These are phyloP conservation scores for Ochetophila trinervis DNA, from an alignment of 306 rosid species.

Conservation along the genomic window DNA sequence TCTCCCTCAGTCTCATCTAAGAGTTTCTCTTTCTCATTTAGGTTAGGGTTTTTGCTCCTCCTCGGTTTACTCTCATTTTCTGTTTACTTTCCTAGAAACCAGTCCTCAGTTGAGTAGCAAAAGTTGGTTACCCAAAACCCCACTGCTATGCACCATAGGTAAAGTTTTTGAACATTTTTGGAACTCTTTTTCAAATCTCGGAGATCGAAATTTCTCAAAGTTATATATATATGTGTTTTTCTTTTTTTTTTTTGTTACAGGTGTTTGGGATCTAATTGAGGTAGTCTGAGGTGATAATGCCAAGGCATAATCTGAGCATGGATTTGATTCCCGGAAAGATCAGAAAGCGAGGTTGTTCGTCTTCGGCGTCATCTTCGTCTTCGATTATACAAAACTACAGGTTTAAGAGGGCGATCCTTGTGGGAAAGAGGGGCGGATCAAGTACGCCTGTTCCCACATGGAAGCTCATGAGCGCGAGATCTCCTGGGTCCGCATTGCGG, in stretches of 20 bases:
- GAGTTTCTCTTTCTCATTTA: background rate
- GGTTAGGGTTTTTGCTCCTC: conserved; percentile 7
- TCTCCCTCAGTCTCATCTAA: conserved; percentile 1
- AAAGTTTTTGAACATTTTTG: background rate
- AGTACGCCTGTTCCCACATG: conserved; percentile 88
- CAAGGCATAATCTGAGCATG: conserved; percentile 57
- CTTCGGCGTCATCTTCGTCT: conserved; percentile 88
- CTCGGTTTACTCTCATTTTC: background rate
- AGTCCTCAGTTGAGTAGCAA: background rate
- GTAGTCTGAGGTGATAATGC: conserved; percentile 38
- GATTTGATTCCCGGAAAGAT: conserved; percentile 83
- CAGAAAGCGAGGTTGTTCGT: conserved; percentile 92
- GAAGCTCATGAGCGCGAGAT: conserved; percentile 67
- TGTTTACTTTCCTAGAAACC: background rate
- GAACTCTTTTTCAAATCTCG: background rate
- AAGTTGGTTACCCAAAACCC: background rate
- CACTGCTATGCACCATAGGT: conserved; percentile 5
- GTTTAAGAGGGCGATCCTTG: conserved; percentile 82
- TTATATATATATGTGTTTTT: background rate
- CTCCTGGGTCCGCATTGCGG: conserved; percentile 66
- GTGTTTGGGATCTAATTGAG: conserved; percentile 4
- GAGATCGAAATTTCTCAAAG: background rate
- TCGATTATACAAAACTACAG: conserved; percentile 80
- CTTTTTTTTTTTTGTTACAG: background rate
- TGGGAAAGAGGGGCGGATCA: conserved; percentile 84